Evolutionary conservation across 169 alveolate genomes (phyloP).

Genomic region (Cyclospora cayetanensis): DNA sequence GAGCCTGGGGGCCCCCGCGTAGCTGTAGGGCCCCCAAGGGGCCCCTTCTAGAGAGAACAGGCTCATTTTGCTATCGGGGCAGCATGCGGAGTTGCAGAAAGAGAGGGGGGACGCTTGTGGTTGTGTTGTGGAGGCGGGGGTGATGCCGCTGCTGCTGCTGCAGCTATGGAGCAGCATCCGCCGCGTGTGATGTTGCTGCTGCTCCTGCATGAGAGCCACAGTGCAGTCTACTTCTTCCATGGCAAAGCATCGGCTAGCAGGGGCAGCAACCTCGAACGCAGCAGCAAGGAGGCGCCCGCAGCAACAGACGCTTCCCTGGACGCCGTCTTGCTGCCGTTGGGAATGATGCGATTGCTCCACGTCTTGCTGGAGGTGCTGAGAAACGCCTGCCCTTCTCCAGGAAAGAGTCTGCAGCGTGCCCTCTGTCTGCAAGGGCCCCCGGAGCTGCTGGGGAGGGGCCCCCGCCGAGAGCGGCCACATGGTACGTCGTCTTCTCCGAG

Average conservation of each 20-base stretch:
- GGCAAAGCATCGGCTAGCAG: not conserved
- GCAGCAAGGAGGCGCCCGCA: conserved; percentile 32
- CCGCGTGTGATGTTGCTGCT: conserved; percentile 2
- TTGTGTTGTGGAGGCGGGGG: not conserved
- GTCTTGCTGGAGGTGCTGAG: not conserved
- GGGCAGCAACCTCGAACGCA: not conserved
- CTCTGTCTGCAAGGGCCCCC: not conserved
- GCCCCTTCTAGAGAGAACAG: no score
- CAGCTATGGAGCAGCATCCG: conserved; percentile 53
- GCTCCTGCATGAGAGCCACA: not conserved
- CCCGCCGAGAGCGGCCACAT: conserved; percentile 19
- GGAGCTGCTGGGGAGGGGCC: not conserved
- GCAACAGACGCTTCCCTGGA: not conserved
- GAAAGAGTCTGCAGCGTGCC: not conserved
- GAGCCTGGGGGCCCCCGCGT: no score
- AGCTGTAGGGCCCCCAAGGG: no score
- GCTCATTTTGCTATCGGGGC: no score
- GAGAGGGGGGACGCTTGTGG: not conserved
- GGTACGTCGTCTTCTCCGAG: no score
- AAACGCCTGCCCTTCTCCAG: not conserved
- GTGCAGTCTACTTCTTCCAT: conserved; percentile 9
- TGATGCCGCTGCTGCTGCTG: not conserved
- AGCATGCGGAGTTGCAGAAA: not conserved
- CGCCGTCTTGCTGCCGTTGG: not conserved
- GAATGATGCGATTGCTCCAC: not conserved